These are phyloP conservation scores for Thymus mandschuricus DNA, from an alignment of 257 asterid genomes.

Conservation along the genomic window DNA sequence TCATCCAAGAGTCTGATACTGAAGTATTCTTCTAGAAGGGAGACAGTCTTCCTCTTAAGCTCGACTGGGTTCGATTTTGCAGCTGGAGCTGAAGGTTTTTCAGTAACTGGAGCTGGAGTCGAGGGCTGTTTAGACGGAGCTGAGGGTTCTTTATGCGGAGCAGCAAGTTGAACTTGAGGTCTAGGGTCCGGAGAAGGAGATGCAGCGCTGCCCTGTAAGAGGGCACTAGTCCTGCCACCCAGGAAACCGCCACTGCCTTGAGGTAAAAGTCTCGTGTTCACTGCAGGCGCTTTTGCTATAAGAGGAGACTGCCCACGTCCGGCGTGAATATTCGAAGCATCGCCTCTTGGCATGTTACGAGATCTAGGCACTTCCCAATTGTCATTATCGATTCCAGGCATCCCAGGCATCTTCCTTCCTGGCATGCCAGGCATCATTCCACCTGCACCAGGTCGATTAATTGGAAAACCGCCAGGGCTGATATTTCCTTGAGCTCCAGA, in stretches of 20 bases:
- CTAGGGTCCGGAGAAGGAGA: constrained; percentile 51
- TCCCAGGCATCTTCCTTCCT: constrained; percentile 90
- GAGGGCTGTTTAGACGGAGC: not conserved
- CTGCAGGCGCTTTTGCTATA: constrained; percentile 56
- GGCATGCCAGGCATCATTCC: constrained; percentile 99
- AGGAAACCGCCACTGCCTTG: constrained; percentile 71
- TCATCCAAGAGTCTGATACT: constrained; percentile 68
- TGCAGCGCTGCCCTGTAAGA: constrained; percentile 68
- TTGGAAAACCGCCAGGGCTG: constrained; percentile 66
- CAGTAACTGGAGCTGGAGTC: constrained; percentile 33
- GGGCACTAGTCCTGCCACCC: constrained; percentile 71
- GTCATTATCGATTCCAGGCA: constrained; percentile 79
- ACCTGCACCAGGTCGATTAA: constrained; percentile 83
- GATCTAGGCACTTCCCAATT: constrained; percentile 89
- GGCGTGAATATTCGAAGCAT: constrained; percentile 48
- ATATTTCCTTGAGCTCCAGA: constrained; percentile 64
- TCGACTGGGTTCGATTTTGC: constrained; percentile 42
- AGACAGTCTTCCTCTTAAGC: constrained; percentile 67
- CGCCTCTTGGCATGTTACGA: constrained; percentile 80
- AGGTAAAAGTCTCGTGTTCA: constrained; percentile 65
- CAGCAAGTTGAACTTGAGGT: constrained; percentile 46
- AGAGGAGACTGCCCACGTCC: constrained; percentile 64
- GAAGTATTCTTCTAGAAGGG: constrained; percentile 85
- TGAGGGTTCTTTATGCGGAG: constrained; percentile 41
- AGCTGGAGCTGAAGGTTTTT: constrained; percentile 46